Percentiles rank a stretch among this genome's conserved stretches.
These are phyloP conservation scores for Casuarina equisetifolia DNA, from an alignment of 306 rosid genomes.

Conservation along the genomic window DNA sequence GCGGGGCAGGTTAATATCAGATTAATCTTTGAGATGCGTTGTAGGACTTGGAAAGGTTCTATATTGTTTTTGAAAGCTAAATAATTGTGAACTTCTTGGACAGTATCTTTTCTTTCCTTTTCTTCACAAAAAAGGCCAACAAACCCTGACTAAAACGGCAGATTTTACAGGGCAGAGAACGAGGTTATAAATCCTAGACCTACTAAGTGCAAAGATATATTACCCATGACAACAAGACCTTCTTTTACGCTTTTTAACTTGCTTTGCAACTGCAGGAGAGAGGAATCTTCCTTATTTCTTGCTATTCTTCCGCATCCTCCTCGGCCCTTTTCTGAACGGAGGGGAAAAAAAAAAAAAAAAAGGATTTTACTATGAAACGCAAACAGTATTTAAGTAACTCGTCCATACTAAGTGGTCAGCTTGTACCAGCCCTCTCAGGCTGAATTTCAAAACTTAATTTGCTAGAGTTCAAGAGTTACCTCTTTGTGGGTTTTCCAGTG, in stretches of 20 bases:
- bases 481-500: constrained; percentile 46
- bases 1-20: not conserved
- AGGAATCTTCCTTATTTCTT: constrained; percentile 39
- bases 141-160: not conserved
- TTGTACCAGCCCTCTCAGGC: constrained; percentile 7
- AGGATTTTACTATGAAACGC: constrained; percentile 13
- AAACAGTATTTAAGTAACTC: constrained; percentile 12
- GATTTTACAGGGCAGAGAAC: not conserved
- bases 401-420: not conserved
- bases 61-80: not conserved
- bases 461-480: constrained; percentile 40
- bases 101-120: not conserved
- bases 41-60: not conserved
- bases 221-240: not conserved
- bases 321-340: constrained; percentile 48
- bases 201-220: not conserved
- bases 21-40: not conserved
- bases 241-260: not conserved
- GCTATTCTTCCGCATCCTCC: constrained; percentile 51
- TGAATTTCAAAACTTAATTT: constrained; percentile 15
- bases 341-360: constrained; percentile 21
- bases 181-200: not conserved
- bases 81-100: not conserved
- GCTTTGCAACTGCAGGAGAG: constrained; percentile 11
- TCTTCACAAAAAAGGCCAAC: not conserved